A percentile compares a stretch with the other conserved stretches of the same genome.
phyloP scores from a whole-genome alignment of 495 filamentous ascomycete genomes.

The Penicillium paxilli region DNA sequence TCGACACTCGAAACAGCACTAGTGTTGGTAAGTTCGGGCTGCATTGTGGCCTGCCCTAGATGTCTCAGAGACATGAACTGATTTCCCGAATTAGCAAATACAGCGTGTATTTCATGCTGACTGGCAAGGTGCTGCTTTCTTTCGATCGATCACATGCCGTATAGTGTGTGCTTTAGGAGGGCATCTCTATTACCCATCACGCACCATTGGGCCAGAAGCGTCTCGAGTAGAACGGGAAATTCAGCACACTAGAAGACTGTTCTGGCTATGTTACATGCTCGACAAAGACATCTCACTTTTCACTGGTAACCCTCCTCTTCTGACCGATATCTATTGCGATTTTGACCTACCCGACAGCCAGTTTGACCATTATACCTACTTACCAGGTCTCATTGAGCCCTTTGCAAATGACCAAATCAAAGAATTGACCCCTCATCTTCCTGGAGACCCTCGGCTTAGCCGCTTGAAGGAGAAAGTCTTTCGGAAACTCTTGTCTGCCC shows the following conservation, averaged over 20 bases:
- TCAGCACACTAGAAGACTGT: conserved; percentile 22
- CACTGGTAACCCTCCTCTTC: conserved; percentile 23
- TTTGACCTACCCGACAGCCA: conserved; percentile 13
- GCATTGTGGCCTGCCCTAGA: background rate
- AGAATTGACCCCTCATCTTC: background rate
- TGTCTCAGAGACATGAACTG: background rate
- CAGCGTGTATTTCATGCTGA: conserved; percentile 5
- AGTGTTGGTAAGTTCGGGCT: conserved; percentile 9
- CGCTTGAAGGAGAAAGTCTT: conserved; percentile 18
- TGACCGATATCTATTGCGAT: conserved; percentile 29
- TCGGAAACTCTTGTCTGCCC: conserved; percentile 10
- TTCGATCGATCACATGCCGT: conserved; percentile 13
- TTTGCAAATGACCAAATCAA: background rate
- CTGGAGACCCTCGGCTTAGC: conserved; percentile 11
- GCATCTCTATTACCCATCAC: background rate
- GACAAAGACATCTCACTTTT: conserved; percentile 33
- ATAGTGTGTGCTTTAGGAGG: conserved; percentile 14
- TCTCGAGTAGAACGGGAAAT: background rate
- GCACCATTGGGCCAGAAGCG: background rate
- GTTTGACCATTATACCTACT: conserved; percentile 1
- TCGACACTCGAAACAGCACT: conserved; percentile 11
- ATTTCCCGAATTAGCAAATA: conserved; percentile 4
- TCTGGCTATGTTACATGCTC: conserved; percentile 32
- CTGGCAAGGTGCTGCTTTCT: conserved; percentile 13
- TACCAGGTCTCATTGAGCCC: background rate